Evolutionary conservation across 306 rosid species (phyloP).

Genomic region (Castanea sativa): DNA sequence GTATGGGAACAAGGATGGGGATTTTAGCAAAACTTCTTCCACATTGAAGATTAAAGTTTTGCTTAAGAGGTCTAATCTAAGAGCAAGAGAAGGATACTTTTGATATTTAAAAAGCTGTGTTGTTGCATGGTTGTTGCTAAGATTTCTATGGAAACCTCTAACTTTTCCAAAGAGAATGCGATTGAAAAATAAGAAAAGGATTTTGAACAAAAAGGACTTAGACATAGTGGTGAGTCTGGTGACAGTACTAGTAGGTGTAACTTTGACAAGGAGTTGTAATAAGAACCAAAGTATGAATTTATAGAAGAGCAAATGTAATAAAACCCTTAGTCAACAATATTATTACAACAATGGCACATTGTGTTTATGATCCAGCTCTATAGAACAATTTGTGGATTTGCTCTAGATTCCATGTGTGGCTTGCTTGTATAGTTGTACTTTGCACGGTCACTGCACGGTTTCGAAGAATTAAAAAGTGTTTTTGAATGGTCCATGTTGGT

Average conservation of each 20-base stretch:
- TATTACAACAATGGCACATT: conserved; percentile 37
- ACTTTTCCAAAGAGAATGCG: conserved; percentile 48
- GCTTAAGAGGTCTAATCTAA: conserved; percentile 35
- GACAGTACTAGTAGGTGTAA: background rate
- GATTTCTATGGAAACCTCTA: conserved; percentile 30
- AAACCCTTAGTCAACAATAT: conserved; percentile 18
- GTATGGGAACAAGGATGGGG: conserved; percentile 58
- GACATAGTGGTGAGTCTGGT: conserved; percentile 37
- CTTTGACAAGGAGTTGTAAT: background rate
- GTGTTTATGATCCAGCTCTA: background rate
- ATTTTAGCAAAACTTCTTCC: conserved; percentile 58
- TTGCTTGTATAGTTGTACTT: background rate
- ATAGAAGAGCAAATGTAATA: conserved; percentile 14
- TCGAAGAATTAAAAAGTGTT: too few relatives aligned
- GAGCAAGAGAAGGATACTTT: conserved; percentile 40
- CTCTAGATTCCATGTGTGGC: background rate
- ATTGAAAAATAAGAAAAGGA: conserved; percentile 52
- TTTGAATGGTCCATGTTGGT: too few relatives aligned
- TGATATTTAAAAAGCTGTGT: conserved; percentile 28
- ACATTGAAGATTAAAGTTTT: conserved; percentile 60
- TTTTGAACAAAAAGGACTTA: conserved; percentile 39
- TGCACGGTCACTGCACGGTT: too few relatives aligned
- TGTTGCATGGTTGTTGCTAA: conserved; percentile 28
- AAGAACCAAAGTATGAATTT: background rate
- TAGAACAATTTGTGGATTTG: background rate